Conservation (phyloP, 1,284 basidiomycete genomes). For the Boletellus deceptivus region DNA sequence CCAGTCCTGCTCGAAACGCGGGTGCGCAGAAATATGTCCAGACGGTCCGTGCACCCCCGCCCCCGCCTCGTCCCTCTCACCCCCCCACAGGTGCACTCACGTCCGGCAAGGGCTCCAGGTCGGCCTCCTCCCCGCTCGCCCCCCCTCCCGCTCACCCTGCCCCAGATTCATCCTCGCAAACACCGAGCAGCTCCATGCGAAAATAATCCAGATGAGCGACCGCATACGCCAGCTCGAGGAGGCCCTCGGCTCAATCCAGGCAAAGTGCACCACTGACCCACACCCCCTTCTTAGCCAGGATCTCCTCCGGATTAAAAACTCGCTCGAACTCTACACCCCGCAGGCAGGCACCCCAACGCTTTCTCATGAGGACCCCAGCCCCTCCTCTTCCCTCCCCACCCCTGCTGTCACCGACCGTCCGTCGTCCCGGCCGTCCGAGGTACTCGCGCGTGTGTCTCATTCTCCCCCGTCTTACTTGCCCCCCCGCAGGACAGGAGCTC, state of each 20-base stretch:
- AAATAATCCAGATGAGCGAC: slow-evolving; percentile 67
- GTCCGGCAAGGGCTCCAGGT: slow-evolving; percentile 72
- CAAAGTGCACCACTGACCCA: slow-evolving; percentile 33
- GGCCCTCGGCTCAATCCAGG: slow-evolving; percentile 42
- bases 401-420: slow-evolving; percentile 7
- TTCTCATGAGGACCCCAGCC: slow-evolving; percentile 16
- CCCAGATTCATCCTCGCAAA: slow-evolving; percentile 68
- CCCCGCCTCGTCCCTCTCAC: slow-evolving; percentile 2
- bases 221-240: slow-evolving; percentile 69
- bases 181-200: slow-evolving; percentile 67
- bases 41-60: slow-evolving; percentile 46
- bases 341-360: slow-evolving; percentile 22
- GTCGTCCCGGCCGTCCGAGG: slow-evolving; percentile 26
- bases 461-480: background rate
- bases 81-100: slow-evolving; percentile 60
- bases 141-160: slow-evolving; percentile 7
- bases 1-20: slow-evolving; percentile 58
- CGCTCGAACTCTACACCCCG: slow-evolving; percentile 57
- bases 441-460: slow-evolving; percentile 3
- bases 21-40: slow-evolving; percentile 64
- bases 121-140: background rate
- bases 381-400: slow-evolving; percentile 15
- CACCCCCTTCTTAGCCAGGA: slow-evolving; percentile 62
- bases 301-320: slow-evolving; percentile 59
- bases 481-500: slow-evolving; percentile 24